A percentile compares a stretch with the other conserved stretches of the same genome.
These are phyloP conservation scores for Pichia cephalocereana DNA, from an alignment of 805 yeast species.

Conservation along the genomic window DNA sequence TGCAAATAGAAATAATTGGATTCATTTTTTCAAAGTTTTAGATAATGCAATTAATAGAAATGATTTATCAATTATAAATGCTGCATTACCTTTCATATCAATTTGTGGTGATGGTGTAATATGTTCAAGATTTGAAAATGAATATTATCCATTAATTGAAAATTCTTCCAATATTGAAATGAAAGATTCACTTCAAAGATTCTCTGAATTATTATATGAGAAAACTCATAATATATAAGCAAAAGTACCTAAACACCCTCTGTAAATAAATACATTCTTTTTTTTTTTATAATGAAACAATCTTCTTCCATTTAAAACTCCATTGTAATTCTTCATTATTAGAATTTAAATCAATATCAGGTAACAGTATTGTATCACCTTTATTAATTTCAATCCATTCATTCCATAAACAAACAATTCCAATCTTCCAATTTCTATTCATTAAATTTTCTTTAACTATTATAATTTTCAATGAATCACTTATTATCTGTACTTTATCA, in stretches of 20 bases:
- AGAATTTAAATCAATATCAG: conserved; percentile 1
- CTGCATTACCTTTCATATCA: conserved; percentile 8
- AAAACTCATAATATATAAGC: background rate
- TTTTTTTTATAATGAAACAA: conserved; percentile 1
- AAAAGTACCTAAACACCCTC: background rate
- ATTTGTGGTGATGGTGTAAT: conserved; percentile 7
- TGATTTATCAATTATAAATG: conserved; percentile 8
- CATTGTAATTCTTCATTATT: conserved; percentile 3
- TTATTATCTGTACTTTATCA: background rate
- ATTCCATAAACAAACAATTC: conserved; percentile 8
- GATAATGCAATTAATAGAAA: conserved; percentile 9
- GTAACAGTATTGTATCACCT: conserved; percentile 8
- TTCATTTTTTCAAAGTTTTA: conserved; percentile 6
- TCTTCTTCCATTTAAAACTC: conserved; percentile 14
- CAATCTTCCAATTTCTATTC: background rate
- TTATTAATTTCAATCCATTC: conserved; percentile 9
- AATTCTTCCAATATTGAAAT: too few species aligned
- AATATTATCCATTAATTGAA: conserved; percentile 7
- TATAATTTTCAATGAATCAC: conserved; percentile 6
- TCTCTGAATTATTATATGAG: background rate
- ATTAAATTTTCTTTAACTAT: background rate
- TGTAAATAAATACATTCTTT: background rate
- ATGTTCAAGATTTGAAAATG: conserved; percentile 6
- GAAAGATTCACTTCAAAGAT: background rate
- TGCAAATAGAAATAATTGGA: conserved; percentile 12